phyloP scores from a whole-genome alignment of 2,329 filamentous ascomycete species.

The Lasiodiplodia gonubiensis region DNA sequence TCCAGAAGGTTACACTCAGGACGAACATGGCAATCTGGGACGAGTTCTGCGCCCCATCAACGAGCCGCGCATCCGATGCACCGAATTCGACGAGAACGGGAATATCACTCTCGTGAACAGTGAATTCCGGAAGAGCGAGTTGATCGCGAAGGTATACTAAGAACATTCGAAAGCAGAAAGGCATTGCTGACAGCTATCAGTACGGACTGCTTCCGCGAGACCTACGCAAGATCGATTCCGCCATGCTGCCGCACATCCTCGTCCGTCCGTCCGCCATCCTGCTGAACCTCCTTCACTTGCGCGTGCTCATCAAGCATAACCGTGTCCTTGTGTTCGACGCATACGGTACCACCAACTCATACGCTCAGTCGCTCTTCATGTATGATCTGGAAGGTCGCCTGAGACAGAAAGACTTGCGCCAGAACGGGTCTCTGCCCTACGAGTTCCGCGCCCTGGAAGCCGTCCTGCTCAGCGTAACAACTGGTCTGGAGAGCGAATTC shows the following conservation, averaged over 20 bases:
- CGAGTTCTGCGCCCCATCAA: slow-evolving; percentile 79
- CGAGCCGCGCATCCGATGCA: slow-evolving; percentile 87
- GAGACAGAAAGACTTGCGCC: slow-evolving; percentile 72
- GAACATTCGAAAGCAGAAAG: slow-evolving; percentile 24
- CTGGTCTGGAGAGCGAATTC: slow-evolving; percentile 90
- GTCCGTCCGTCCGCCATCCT: slow-evolving; percentile 91
- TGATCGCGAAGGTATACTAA: slow-evolving; percentile 80
- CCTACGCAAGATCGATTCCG: slow-evolving; percentile 96
- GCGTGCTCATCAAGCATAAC: slow-evolving; percentile 93
- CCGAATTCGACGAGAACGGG: slow-evolving; percentile 90
- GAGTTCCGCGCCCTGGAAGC: slow-evolving; percentile 96
- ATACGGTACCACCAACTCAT: slow-evolving; percentile 91
- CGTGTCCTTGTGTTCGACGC: slow-evolving; percentile 95
- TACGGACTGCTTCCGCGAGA: slow-evolving; percentile 93
- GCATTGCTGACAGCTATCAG: slow-evolving; percentile 51
- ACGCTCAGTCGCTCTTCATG: slow-evolving; percentile 96
- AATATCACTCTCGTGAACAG: slow-evolving; percentile 91
- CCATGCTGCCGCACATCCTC: slow-evolving; percentile 91
- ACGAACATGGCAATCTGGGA: slow-evolving; percentile 67
- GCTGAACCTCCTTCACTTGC: slow-evolving; percentile 93
- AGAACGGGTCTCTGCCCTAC: slow-evolving; percentile 71
- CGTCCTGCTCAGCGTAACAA: slow-evolving; percentile 90
- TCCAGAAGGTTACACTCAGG: slow-evolving; percentile 35
- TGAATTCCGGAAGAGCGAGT: slow-evolving; percentile 96
- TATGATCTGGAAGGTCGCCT: slow-evolving; percentile 95